phyloP scores from a whole-genome alignment of 2,329 filamentous ascomycete genomes.

The Madurella mycetomatis region DNA sequence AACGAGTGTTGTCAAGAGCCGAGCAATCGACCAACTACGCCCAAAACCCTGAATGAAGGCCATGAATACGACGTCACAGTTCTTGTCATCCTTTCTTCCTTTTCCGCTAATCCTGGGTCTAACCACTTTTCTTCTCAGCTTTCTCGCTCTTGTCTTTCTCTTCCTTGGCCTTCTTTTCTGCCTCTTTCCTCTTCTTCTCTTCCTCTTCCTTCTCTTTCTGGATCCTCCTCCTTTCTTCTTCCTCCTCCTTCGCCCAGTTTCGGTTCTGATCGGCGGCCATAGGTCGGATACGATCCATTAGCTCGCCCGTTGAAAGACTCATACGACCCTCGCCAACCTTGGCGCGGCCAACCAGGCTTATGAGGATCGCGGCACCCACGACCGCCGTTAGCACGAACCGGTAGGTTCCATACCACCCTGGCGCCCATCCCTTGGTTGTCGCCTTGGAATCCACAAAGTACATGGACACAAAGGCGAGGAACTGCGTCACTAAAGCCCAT shows the following conservation, averaged over 20 bases:
- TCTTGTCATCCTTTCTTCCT: slow-evolving; percentile 4
- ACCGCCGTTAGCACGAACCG: slow-evolving; percentile 89
- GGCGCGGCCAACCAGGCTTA: slow-evolving; percentile 76
- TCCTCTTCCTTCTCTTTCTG: slow-evolving; percentile 38
- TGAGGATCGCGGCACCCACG: slow-evolving; percentile 75
- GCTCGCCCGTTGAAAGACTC: slow-evolving; percentile 31
- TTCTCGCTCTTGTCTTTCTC: slow-evolving; percentile 33
- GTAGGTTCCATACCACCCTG: slow-evolving; percentile 82
- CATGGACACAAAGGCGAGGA: slow-evolving; percentile 75
- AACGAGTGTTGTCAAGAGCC: no score
- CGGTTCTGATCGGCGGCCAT: slow-evolving; percentile 34
- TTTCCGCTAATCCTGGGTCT: slow-evolving; percentile 7
- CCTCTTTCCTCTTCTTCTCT: slow-evolving; percentile 35
- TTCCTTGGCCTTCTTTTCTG: slow-evolving; percentile 33
- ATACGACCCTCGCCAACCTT: slow-evolving; percentile 54
- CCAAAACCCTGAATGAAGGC: no score
- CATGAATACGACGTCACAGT: no score
- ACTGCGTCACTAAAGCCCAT: slow-evolving; percentile 81
- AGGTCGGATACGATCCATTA: slow-evolving; percentile 38
- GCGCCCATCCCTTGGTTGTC: slow-evolving; percentile 70
- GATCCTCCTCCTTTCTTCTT: slow-evolving; percentile 36
- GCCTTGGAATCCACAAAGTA: slow-evolving; percentile 82
- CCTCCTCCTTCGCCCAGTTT: slow-evolving; percentile 45
- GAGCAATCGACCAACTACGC: no score
- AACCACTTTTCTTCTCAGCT: slow-evolving; percentile 14